These are phyloP conservation scores for Skeletonema grethae DNA, from an alignment of 108 stramenopile genomes.

Conservation along the genomic window DNA sequence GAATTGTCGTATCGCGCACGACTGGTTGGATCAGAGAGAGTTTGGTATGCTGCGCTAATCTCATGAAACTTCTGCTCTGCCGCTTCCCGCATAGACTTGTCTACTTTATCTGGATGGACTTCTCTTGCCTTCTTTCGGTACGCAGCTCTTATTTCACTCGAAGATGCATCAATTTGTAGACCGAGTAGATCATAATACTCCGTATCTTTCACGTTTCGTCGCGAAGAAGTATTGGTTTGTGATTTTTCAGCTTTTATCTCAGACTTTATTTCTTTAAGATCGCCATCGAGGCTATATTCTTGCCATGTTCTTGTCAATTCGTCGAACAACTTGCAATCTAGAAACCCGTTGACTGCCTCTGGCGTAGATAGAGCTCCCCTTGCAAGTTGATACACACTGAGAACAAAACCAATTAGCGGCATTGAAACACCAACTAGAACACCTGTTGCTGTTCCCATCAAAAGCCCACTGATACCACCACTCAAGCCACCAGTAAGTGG, in stretches of 20 bases:
- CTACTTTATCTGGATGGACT: slow-evolving; percentile 80
- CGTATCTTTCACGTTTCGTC: slow-evolving; percentile 29
- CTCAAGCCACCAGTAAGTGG: slow-evolving; percentile 16
- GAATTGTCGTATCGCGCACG: slow-evolving; percentile 42
- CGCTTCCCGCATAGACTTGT: slow-evolving; percentile 21
- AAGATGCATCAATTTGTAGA: slow-evolving; percentile 28
- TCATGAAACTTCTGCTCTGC: slow-evolving; percentile 44
- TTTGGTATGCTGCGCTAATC: slow-evolving; percentile 54
- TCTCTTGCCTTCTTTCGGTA: slow-evolving; percentile 58
- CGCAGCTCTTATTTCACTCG: slow-evolving; percentile 59
- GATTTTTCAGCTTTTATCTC: slow-evolving; percentile 24
- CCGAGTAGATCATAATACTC: slow-evolving; percentile 53
- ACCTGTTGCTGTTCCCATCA: slow-evolving; percentile 16
- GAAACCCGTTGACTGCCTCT: slow-evolving; percentile 26
- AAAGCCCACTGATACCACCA: slow-evolving; percentile 4
- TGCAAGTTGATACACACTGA: slow-evolving; percentile 23
- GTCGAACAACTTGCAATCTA: slow-evolving; percentile 34
- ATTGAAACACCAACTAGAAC: slow-evolving; percentile 16
- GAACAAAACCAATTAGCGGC: slow-evolving; percentile 13
- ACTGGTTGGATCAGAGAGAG: slow-evolving; percentile 37
- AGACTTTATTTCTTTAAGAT: slow-evolving; percentile 18
- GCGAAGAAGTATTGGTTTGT: slow-evolving; percentile 1
- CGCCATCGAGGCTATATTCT: slow-evolving; percentile 39
- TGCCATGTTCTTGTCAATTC: slow-evolving; percentile 21
- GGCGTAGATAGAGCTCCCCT: slow-evolving; percentile 29